These are phyloP conservation scores for Camellia granthamiana DNA, from an alignment of 148 eudicot species.

Conservation along the genomic window DNA sequence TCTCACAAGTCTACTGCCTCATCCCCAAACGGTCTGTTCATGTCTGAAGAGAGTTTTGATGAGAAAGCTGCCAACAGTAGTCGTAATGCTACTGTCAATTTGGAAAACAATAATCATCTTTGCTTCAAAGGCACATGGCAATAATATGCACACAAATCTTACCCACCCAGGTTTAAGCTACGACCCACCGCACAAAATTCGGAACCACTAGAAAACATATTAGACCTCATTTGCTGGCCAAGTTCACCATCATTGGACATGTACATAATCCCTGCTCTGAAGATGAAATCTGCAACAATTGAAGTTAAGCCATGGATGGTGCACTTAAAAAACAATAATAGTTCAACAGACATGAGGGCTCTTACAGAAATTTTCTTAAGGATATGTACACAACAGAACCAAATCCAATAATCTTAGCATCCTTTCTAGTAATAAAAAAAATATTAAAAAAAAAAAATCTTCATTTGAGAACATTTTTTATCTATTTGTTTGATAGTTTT, in stretches of 20 bases:
- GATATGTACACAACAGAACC: background rate
- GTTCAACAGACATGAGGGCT: too few relatives aligned
- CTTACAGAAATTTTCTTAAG: background rate
- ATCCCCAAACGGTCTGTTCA: too few relatives aligned
- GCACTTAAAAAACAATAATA: too few relatives aligned
- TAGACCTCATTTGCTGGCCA: slow-evolving; percentile 37
- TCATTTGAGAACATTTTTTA: too few relatives aligned
- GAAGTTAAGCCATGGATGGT: too few relatives aligned
- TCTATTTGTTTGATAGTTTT: too few relatives aligned
- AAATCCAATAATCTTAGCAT: background rate
- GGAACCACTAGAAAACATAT: slow-evolving; percentile 33
- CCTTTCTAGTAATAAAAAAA: background rate
- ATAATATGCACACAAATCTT: background rate
- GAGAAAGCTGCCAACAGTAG: too few relatives aligned
- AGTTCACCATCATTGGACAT: slow-evolving; percentile 43
- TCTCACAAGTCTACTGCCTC: too few relatives aligned
- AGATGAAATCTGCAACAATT: too few relatives aligned
- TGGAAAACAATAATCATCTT: background rate
- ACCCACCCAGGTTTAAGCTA: slow-evolving; percentile 78
- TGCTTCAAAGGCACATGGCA: background rate
- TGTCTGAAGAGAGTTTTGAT: too few relatives aligned
- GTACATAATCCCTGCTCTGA: slow-evolving; percentile 65
- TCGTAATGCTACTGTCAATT: background rate
- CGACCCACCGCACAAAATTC: slow-evolving; percentile 66
- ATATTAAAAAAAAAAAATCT: too few relatives aligned